Evolutionary conservation across 495 filamentous ascomycete species (phyloP), one percentile per base, ranked within the genome.

Genomic region (Penicillium soppii): DNA sequence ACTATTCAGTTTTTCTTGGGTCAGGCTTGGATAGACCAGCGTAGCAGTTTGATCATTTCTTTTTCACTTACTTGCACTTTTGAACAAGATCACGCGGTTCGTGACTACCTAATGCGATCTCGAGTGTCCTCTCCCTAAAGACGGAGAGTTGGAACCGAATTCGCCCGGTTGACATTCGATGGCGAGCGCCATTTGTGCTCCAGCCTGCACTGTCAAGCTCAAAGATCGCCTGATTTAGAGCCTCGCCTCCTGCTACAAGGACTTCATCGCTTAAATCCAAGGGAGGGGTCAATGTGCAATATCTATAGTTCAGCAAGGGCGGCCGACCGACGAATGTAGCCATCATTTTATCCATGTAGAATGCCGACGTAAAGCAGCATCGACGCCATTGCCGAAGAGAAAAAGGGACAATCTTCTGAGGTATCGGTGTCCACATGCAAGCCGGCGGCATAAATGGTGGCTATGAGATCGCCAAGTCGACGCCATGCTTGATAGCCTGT

Each of bases 261-360:
- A 73, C 65, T 0, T 75, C 66, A 42, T 83, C 81, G 43, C 59
- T 72, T 13, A 86, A 46, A 52, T 86, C 83, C 3, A 86, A 63
- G 0, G 83, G 82, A 26, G 80, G 57, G 2, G 76, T 73, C 2
- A 82, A 73, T 0, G 73, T 76, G 49, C 76, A 79, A 54, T 79
- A 85, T 17, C 77, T 71, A 39, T 74, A 70, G 13, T 75, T 79
- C 35, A 86, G 68, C 4, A 77, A 62, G 0, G 82, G 82, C 6
- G 82, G 82, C 9, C 83, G 63, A 2, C 82, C 83, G 12, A 80
- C 68, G 40, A 84, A 84, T 0, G 78, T 76, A 6, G 79, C 74
- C 4, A 79, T 55, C 12, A 57, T 63, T 53, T 84, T 84, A 50
- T 81, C 80, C 25, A 69, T 65, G 13, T 68, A 69, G 32, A 81